Evolutionary conservation across 2,329 filamentous ascomycete genomes (phyloP).

Genomic region (Tolypocladium endophyticum): DNA sequence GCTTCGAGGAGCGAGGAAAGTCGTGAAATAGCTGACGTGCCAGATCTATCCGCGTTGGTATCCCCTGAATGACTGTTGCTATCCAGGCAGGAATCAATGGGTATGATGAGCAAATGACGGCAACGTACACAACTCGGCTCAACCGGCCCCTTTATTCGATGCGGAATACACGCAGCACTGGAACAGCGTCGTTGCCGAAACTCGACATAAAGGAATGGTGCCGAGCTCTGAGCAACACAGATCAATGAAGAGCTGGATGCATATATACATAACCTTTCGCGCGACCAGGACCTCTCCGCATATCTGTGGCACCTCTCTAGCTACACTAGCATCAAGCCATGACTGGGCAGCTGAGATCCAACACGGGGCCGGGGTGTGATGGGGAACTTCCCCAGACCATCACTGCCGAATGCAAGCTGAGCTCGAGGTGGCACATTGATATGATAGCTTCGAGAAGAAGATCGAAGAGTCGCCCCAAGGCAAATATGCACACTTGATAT

Average conservation of each 20-base stretch:
- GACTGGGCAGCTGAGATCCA: neutral
- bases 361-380: neutral
- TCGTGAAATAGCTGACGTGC: neutral
- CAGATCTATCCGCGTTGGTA: neutral
- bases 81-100: neutral
- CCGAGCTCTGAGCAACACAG: too few relatives aligned
- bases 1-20: slow-evolving; percentile 4
- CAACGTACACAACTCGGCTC: neutral
- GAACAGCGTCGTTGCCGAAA: neutral
- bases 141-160: neutral
- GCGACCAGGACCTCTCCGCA: neutral
- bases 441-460: neutral
- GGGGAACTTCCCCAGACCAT: neutral
- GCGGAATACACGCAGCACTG: neutral
- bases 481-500: neutral
- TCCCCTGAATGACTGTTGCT: neutral
- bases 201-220: too few relatives aligned
- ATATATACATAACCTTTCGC: too few relatives aligned
- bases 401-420: neutral
- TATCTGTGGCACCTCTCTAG: neutral
- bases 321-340: neutral
- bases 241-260: too few relatives aligned
- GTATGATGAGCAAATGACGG: neutral
- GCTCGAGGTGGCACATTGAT: neutral
- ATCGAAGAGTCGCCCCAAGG: neutral